Evolutionary conservation across 2,329 filamentous ascomycete species (phyloP), one percentile per base, ranked within the genome.

Genomic region (Venturia asperata): DNA sequence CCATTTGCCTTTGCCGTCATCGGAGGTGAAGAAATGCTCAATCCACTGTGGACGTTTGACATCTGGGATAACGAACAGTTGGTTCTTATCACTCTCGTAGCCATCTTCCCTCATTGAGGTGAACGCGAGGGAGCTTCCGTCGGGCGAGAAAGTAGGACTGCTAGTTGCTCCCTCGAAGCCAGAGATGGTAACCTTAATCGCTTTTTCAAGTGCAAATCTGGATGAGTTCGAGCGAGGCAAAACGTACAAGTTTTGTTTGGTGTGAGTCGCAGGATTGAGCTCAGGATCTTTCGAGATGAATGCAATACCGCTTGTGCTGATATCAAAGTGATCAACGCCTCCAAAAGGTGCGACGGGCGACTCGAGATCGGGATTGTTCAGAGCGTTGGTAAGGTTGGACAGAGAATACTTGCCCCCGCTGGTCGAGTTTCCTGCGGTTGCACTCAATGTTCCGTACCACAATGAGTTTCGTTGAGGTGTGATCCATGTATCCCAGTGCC

Each of bases 401-500:
- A 81, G 71, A 42, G 70, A 69, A 62, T 76, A 77, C 60, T 74
- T 72, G n/a, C 68, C 64, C 17, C 56, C 75, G 17, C 62, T 58
- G 39, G 47, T 58, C 39, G 24, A 47, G 19, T 47, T 65, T 15
- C 72, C 69, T 56, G 70, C 71, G 43, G 72, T 74, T 2, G 68
- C 69, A 52, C 66, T 62, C 19, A 94, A 74, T 5, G 83, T 82
- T 41, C 87, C 87, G 39, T 90, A 89, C 81, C 88, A 94, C 37
- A 96, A 81, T 2, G 88, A 83, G 70, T 87, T 88, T 67, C 83
- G 85, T 70, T 90, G 87, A 58, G 86, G 82, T 0, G 83, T 85
- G 34, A 86, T 79, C 77, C 88, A 95, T n/a, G 82, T 76, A 73
- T 95, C 90, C 91, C 91, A 95, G 71, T 95, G 90, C 17, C 91